Evolutionary conservation across 2,329 filamentous ascomycete species (phyloP).

Genomic region (Aspergillus alliaceus): DNA sequence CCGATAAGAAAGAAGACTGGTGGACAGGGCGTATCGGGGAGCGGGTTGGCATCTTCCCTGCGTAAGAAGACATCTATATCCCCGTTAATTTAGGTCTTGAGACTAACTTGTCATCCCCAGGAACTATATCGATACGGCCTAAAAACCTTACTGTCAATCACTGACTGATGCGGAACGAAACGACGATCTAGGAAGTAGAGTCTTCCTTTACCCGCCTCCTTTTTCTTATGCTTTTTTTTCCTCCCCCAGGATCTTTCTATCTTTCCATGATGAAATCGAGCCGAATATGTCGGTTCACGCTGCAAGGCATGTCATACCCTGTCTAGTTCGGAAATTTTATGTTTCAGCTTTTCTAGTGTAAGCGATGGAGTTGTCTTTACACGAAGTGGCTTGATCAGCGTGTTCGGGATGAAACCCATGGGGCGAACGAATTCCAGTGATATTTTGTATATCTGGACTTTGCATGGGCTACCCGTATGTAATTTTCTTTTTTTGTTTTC

Average conservation of each 20-base stretch:
- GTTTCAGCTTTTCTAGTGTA: slow-evolving; percentile 6
- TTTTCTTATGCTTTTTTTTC: no score
- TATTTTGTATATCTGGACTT: slow-evolving; percentile 6
- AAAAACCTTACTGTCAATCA: slow-evolving; percentile 10
- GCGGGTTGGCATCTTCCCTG: slow-evolving; percentile 89
- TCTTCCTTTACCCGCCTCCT: not conserved
- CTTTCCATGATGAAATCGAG: not conserved
- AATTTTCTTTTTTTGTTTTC: not conserved
- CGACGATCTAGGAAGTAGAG: slow-evolving; percentile 15
- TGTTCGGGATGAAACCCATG: slow-evolving; percentile 1
- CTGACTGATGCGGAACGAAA: slow-evolving; percentile 26
- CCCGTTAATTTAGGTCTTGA: not conserved
- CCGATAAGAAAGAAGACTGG: slow-evolving; percentile 93
- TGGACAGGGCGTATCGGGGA: slow-evolving; percentile 91
- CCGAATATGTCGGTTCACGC: not conserved
- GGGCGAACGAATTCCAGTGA: not conserved
- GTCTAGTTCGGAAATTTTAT: not conserved
- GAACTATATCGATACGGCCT: slow-evolving; percentile 40
- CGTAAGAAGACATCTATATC: slow-evolving; percentile 45
- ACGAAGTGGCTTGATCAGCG: not conserved
- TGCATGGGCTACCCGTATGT: not conserved
- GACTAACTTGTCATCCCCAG: slow-evolving; percentile 20
- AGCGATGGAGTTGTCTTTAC: slow-evolving; percentile 5
- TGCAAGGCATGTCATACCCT: not conserved
- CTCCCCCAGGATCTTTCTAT: not conserved